Conservation (phyloP, 306 rosid species). For the Cucumis cinereus region DNA sequence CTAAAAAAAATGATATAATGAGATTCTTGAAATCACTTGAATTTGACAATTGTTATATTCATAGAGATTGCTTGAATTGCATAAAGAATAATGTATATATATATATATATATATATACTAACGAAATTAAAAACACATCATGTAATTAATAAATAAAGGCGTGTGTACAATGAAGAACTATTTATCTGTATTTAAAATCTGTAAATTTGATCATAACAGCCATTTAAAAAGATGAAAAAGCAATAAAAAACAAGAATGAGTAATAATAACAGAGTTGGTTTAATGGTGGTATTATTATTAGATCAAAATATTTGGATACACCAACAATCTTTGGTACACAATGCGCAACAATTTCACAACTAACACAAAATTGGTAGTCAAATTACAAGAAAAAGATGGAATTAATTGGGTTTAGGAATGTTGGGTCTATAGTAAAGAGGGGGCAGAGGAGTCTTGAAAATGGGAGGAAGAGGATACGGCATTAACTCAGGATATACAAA, state of each 20-base stretch:
- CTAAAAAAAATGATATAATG: too few relatives aligned
- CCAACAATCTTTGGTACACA: too few relatives aligned
- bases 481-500: not conserved
- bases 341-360: too few relatives aligned
- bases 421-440: not conserved
- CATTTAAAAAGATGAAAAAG: too few relatives aligned
- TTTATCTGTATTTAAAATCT: too few relatives aligned
- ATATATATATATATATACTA: not conserved
- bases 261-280: too few relatives aligned
- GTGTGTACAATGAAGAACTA: too few relatives aligned
- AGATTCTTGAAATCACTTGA: not conserved
- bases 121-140: not conserved
- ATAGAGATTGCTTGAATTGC: not conserved
- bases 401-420: not conserved
- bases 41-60: not conserved
- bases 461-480: not conserved
- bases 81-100: not conserved
- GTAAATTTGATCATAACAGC: too few relatives aligned
- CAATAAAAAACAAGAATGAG: too few relatives aligned
- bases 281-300: too few relatives aligned
- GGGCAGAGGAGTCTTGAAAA: not conserved
- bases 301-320: too few relatives aligned
- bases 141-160: not conserved
- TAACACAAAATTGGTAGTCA: too few relatives aligned
- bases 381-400: not conserved